These are phyloP conservation scores for Phytopythium montanum DNA, from an alignment of 352 stramenopile genomes.

Conservation along the genomic window DNA sequence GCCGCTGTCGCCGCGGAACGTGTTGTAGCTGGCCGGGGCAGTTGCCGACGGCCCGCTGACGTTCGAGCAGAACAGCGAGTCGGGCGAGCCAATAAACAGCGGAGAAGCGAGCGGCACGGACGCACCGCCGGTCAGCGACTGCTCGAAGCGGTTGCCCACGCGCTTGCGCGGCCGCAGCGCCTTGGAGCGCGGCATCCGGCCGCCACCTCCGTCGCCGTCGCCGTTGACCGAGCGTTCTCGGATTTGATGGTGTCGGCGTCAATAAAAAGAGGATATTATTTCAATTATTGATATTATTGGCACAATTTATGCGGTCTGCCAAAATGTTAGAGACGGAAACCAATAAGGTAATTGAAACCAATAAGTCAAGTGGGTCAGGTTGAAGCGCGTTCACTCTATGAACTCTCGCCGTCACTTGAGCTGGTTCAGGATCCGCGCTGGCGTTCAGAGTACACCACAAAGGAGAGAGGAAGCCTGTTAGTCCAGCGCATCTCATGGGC, in stretches of 20 bases:
- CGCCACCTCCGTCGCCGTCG: no score
- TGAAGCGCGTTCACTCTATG: no score
- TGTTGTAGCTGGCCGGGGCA: not conserved
- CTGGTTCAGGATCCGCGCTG: constrained; percentile 11
- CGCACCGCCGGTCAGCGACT: not conserved
- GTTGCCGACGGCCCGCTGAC: not conserved
- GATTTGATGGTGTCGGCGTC: no score
- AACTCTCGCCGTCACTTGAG: constrained; percentile 6
- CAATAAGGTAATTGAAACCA: no score
- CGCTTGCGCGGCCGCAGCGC: constrained; percentile 26
- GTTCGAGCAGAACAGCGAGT: constrained; percentile 5
- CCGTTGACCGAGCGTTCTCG: no score
- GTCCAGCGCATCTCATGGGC: not conserved
- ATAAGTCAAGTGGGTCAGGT: no score
- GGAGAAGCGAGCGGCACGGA: constrained; percentile 4
- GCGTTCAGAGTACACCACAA: not conserved
- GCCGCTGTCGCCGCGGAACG: constrained; percentile 7
- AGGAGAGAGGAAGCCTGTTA: not conserved
- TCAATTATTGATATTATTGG: no score
- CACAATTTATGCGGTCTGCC: no score
- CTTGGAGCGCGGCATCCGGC: constrained; percentile 34
- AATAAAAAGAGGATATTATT: no score
- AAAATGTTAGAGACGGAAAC: no score
- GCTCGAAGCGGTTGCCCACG: constrained; percentile 15
- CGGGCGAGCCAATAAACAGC: not conserved